These are phyloP conservation scores for Abelmoschus esculentus DNA, from an alignment of 345 rosid species.

Conservation along the genomic window DNA sequence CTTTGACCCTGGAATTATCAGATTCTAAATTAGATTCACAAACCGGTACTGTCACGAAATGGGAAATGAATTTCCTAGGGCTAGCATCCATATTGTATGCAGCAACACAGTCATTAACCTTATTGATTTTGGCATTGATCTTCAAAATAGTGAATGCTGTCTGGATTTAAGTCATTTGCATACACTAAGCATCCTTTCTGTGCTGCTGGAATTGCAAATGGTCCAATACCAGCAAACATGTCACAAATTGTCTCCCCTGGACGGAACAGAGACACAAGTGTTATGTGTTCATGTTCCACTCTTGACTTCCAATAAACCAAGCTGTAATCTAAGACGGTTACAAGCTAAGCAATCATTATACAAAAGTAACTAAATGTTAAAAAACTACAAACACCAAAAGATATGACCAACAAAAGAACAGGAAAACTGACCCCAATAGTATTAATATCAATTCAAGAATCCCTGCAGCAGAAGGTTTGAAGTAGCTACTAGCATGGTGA, in stretches of 20 bases:
- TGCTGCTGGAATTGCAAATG: slow-evolving; percentile 92
- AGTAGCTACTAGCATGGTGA: background rate
- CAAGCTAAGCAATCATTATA: slow-evolving; percentile 8
- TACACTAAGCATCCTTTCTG: slow-evolving; percentile 80
- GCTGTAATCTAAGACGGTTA: slow-evolving; percentile 38
- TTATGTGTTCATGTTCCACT: slow-evolving; percentile 85
- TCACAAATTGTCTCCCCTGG: slow-evolving; percentile 86
- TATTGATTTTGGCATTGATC: slow-evolving; percentile 77
- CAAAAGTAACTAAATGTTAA: background rate
- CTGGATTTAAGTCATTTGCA: slow-evolving; percentile 89
- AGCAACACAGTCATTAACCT: slow-evolving; percentile 56
- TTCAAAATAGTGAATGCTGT: slow-evolving; percentile 66
- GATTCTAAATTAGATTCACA: slow-evolving; percentile 27
- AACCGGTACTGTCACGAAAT: slow-evolving; percentile 44
- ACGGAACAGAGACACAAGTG: slow-evolving; percentile 61
- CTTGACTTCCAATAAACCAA: slow-evolving; percentile 93
- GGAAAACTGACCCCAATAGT: slow-evolving; percentile 1
- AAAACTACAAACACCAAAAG: background rate
- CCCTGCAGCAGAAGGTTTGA: background rate
- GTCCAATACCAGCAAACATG: slow-evolving; percentile 97
- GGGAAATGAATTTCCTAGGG: slow-evolving; percentile 62
- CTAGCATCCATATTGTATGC: slow-evolving; percentile 88
- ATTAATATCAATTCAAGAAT: background rate
- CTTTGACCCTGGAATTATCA: slow-evolving; percentile 24
- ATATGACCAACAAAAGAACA: slow-evolving; percentile 3